A percentile compares a stretch with the other conserved stretches of the same genome.
Conservation (phyloP, 2,329 filamentous ascomycete species). For the Macrophomina pseudophaseolina region DNA sequence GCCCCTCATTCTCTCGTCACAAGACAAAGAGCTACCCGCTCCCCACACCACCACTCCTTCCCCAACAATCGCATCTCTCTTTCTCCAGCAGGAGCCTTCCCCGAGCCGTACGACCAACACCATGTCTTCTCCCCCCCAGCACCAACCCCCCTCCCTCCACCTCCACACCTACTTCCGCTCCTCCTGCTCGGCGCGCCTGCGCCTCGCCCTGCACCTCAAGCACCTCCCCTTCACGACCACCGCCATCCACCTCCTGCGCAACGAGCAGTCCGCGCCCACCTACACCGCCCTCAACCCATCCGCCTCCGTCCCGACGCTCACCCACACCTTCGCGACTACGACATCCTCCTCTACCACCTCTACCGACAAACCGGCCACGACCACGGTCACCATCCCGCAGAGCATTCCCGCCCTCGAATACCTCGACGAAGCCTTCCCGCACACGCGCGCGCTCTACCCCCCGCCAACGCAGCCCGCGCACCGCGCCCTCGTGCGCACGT, state of each 20-base stretch:
- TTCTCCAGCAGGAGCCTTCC: too few species aligned
- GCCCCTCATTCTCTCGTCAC: too few species aligned
- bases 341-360: constrained; percentile 29
- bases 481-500: constrained; percentile 59
- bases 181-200: constrained; percentile 66
- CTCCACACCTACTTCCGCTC: constrained; percentile 68
- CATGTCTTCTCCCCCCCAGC: not conserved
- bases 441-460: constrained; percentile 54
- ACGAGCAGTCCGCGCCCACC: constrained; percentile 54
- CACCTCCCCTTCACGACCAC: constrained; percentile 54
- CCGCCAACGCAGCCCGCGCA: constrained; percentile 41
- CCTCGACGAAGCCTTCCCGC: constrained; percentile 61
- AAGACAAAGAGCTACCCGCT: too few species aligned
- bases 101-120: not conserved
- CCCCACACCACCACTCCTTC: too few species aligned
- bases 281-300: constrained; percentile 59
- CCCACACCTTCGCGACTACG: constrained; percentile 37
- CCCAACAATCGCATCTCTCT: too few species aligned
- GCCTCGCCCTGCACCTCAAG: constrained; percentile 56
- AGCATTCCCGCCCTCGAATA: constrained; percentile 67
- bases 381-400: constrained; percentile 40
- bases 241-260: constrained; percentile 60
- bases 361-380: constrained; percentile 35
- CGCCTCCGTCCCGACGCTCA: constrained; percentile 41
- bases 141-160: constrained; percentile 30